A percentile compares a stretch with the other conserved stretches of the same genome.
Evolutionary conservation across 2,329 filamentous ascomycete species (phyloP).

Genomic region (Pleurostoma richardsiae): DNA sequence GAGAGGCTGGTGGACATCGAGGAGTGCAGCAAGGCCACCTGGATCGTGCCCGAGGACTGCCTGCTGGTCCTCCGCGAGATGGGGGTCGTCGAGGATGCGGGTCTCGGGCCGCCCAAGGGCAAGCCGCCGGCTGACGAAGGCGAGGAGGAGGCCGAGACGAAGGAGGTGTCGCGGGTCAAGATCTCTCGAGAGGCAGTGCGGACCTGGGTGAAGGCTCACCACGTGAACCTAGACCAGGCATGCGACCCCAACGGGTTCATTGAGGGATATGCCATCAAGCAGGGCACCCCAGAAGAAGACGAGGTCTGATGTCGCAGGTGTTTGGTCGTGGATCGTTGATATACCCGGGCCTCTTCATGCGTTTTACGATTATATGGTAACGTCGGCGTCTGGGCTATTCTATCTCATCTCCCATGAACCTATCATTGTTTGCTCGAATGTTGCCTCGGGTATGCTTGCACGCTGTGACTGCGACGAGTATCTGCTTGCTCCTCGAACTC

Average conservation of each 20-base stretch:
- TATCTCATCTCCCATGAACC: too few relatives aligned
- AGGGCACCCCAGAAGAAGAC: conserved; percentile 24
- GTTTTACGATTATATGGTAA: too few relatives aligned
- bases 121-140: conserved; percentile 14
- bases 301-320: conserved; percentile 20
- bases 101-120: conserved; percentile 35
- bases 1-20: conserved; percentile 59
- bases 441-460: too few relatives aligned
- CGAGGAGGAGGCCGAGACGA: conserved; percentile 20
- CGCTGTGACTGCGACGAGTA: too few relatives aligned
- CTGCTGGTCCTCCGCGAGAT: conserved; percentile 74
- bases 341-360: too few relatives aligned
- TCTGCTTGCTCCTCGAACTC: too few relatives aligned
- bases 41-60: conserved; percentile 82
- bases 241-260: conserved; percentile 74
- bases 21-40: conserved; percentile 71
- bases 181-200: conserved; percentile 54
- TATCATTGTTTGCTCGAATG: too few relatives aligned
- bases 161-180: conserved; percentile 38
- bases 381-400: too few relatives aligned
- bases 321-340: too few relatives aligned
- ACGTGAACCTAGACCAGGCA: conserved; percentile 57
- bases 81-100: conserved; percentile 61
- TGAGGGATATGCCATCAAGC: conserved; percentile 56
- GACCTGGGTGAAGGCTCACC: conserved; percentile 60